Evolutionary conservation across 331 rosid genomes (phyloP).

Genomic region (Rhamnella rubrinervis): DNA sequence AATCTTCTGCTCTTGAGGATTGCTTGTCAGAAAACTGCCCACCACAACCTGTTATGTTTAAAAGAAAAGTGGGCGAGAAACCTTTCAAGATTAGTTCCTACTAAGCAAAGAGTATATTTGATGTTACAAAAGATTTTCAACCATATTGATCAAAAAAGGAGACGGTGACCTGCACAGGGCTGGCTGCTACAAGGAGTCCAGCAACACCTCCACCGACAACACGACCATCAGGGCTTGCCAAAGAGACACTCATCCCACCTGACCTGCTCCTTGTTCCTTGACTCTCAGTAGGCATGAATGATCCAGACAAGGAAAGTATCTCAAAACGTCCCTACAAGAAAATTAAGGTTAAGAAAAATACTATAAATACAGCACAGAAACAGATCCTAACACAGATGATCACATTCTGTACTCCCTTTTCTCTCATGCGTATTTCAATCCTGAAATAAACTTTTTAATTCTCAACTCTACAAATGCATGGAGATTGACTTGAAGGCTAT

Average conservation of each 20-base stretch:
- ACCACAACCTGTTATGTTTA: slow-evolving; percentile 61
- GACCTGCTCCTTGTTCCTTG: slow-evolving; percentile 71
- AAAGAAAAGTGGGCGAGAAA: background rate
- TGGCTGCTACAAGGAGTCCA: slow-evolving; percentile 72
- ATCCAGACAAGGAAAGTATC: slow-evolving; percentile 72
- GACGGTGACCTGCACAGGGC: slow-evolving; percentile 69
- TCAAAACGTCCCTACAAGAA: slow-evolving; percentile 76
- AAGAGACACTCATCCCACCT: slow-evolving; percentile 72
- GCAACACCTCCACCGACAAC: slow-evolving; percentile 78
- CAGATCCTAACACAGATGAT: background rate
- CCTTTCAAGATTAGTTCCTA: background rate
- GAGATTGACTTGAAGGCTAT: too few species aligned
- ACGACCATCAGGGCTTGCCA: slow-evolving; percentile 82
- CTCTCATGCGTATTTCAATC: too few species aligned
- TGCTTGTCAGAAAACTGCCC: slow-evolving; percentile 78
- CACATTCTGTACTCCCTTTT: too few species aligned
- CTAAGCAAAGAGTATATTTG: too few species aligned
- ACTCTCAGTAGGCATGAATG: slow-evolving; percentile 70
- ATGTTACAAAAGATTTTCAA: background rate
- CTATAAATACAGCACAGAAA: background rate
- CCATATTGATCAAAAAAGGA: background rate
- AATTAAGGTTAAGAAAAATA: background rate
- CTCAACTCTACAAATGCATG: too few species aligned
- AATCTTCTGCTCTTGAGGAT: slow-evolving; percentile 56
- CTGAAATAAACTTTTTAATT: too few species aligned